Conservation (phyloP, 352 stramenopile genomes). For the Globisporangium sylvaticum region DNA sequence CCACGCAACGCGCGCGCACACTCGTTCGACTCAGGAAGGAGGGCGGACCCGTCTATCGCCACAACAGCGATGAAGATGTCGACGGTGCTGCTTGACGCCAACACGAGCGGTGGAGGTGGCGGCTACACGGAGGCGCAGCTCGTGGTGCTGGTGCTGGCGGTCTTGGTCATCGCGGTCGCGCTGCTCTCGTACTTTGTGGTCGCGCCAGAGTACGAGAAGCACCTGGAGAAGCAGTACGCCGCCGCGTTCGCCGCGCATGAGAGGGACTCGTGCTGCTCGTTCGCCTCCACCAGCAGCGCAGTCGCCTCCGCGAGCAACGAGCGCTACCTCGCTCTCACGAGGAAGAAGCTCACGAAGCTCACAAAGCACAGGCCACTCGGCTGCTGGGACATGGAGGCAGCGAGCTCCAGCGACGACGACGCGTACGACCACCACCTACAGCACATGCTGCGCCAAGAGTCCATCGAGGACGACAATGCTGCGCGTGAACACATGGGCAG, state of each 20-base stretch:
- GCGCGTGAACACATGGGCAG: background rate
- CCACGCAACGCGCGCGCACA: background rate
- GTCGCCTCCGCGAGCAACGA: background rate
- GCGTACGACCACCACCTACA: slow-evolving; percentile 15
- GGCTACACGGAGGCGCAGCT: slow-evolving; percentile 49
- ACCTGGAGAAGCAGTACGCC: slow-evolving; percentile 54
- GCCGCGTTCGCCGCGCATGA: slow-evolving; percentile 29
- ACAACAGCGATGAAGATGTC: slow-evolving; percentile 4
- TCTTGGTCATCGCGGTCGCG: slow-evolving; percentile 51
- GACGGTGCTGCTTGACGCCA: slow-evolving; percentile 16
- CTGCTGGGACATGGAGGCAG: slow-evolving; percentile 41
- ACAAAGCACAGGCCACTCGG: slow-evolving; percentile 39
- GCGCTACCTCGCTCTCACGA: slow-evolving; percentile 15
- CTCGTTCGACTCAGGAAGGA: background rate
- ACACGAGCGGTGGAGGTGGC: slow-evolving; percentile 9
- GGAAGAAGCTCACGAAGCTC: slow-evolving; percentile 18
- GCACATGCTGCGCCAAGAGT: background rate
- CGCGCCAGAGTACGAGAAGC: slow-evolving; percentile 72
- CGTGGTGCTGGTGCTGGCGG: slow-evolving; percentile 44
- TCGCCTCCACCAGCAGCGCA: background rate
- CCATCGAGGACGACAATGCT: slow-evolving; percentile 13
- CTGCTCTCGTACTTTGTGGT: slow-evolving; percentile 82
- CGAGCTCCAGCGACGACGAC: slow-evolving; percentile 40
- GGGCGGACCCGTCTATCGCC: no score
- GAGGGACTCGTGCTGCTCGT: slow-evolving; percentile 7